Base-by-base conservation (phyloP, 2,329 filamentous ascomycete species). In the Colletotrichum shisoi region DNA sequence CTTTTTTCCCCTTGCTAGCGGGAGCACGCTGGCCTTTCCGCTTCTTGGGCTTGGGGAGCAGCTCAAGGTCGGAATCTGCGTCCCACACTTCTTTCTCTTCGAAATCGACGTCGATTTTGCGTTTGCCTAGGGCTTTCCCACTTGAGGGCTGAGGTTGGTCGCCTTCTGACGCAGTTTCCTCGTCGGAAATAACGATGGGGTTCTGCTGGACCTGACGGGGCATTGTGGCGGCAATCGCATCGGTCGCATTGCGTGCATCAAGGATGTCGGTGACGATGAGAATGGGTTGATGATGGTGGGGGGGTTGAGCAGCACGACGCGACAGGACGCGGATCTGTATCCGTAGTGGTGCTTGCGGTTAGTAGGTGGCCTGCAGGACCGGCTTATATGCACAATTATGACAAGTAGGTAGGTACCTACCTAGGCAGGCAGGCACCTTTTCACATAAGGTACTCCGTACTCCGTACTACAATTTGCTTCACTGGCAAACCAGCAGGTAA, bases 11-110 rank as follows among this genome's bases (percentile, higher is more conserved):
- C 66, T 84, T 84, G 0, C 78, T 75, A 57, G 81, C 84, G 74
- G 68, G 1, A n/a, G 15, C 52, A 6, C 78, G 80, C 17, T 82
- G 84, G 34, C 80, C 81, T 27, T 82, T 82, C 2, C 85, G 81
- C 57, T 87, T 86, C 73, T 89, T 90, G 75, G 88, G 89, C n/a
- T 83, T 82, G 46, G 85, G 79, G 70, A 92, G 92, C 8, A 92
- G 92, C 8, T 83, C 82, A 24, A 83, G 82, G 31, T 86, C 84
- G 1, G 87, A 87, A 42, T 89, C 86, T 63, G 88, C 87, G 3
- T 83, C 85, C 83, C 82, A 86, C n/a, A 79, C 73, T 1, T 83
- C 78, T 71, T 82, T 84, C 63, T 82, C 80, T 17, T 77, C 76
- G 37, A 79, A 71, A 7, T 77, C 74, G 11, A 71, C 51, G 3